These are phyloP conservation scores for Termitomyces sp. DNA, from an alignment of 768 basidiomycete species.

Conservation along the genomic window DNA sequence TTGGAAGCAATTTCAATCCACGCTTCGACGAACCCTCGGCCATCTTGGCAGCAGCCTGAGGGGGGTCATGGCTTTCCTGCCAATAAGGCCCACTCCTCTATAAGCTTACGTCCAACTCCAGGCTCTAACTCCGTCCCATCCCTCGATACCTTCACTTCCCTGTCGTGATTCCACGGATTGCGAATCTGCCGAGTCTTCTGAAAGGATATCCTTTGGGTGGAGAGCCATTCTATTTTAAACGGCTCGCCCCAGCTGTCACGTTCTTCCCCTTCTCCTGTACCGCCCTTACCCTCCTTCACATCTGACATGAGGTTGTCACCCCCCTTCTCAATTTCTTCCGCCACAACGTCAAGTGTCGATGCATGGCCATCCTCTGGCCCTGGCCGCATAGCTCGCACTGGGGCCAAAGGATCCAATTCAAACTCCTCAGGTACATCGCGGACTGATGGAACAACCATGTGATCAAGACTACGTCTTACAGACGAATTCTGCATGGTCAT, in stretches of 20 bases:
- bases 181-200: constrained; percentile 70
- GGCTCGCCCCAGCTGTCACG: constrained; percentile 84
- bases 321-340: constrained; percentile 22
- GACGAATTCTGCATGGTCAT: constrained; percentile 18
- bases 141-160: constrained; percentile 75
- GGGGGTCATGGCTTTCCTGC: constrained; percentile 10
- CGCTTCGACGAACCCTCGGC: neutral
- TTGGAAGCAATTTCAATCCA: constrained; percentile 1
- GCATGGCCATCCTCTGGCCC: constrained; percentile 5
- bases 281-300: constrained; percentile 18
- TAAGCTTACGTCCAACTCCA: constrained; percentile 53
- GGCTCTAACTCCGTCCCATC: constrained; percentile 95
- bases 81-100: constrained; percentile 63
- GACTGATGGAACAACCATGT: neutral
- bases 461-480: constrained; percentile 28
- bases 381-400: constrained; percentile 27
- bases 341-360: constrained; percentile 15
- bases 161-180: constrained; percentile 90
- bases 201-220: constrained; percentile 69
- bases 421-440: constrained; percentile 18
- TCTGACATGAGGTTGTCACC: constrained; percentile 1
- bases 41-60: neutral
- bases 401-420: constrained; percentile 35
- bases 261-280: neutral
- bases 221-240: constrained; percentile 83